phyloP scores from a whole-genome alignment of 441 rosid species.

The Erodium chrysanthum region DNA sequence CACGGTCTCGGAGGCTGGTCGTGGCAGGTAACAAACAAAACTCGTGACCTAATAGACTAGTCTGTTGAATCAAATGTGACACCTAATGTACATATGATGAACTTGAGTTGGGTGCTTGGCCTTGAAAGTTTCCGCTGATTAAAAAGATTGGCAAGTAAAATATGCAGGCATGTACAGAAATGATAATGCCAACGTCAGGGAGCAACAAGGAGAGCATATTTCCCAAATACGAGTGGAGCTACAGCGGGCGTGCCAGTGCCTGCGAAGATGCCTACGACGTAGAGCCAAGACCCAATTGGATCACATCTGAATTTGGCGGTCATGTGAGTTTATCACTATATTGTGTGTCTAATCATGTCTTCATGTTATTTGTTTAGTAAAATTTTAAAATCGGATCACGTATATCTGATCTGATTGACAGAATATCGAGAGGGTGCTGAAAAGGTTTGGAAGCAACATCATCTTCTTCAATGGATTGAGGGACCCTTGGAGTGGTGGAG shows the following conservation, averaged over 20 bases:
- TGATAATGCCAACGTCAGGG: constrained; percentile 39
- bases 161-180: constrained; percentile 53
- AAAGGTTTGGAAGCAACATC: constrained; percentile 47
- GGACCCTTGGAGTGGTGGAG: constrained; percentile 77
- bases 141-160: not conserved
- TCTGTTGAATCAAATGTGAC: too few relatives aligned
- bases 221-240: constrained; percentile 27
- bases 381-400: too few relatives aligned
- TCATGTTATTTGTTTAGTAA: too few relatives aligned
- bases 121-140: too few relatives aligned
- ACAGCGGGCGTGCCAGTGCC: constrained; percentile 5
- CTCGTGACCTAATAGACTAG: too few relatives aligned
- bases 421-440: constrained; percentile 38
- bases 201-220: constrained; percentile 37
- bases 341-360: too few relatives aligned
- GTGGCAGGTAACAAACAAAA: constrained; percentile 39
- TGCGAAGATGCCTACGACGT: constrained; percentile 17
- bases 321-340: constrained; percentile 25
- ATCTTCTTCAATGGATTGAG: constrained; percentile 60
- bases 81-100: too few relatives aligned
- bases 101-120: too few relatives aligned
- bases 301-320: constrained; percentile 42
- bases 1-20: constrained; percentile 43
- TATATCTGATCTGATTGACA: constrained; percentile 6
- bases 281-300: constrained; percentile 41